Evolutionary conservation across 768 basidiomycete species (phyloP).

Genomic region (Bullera alba): DNA sequence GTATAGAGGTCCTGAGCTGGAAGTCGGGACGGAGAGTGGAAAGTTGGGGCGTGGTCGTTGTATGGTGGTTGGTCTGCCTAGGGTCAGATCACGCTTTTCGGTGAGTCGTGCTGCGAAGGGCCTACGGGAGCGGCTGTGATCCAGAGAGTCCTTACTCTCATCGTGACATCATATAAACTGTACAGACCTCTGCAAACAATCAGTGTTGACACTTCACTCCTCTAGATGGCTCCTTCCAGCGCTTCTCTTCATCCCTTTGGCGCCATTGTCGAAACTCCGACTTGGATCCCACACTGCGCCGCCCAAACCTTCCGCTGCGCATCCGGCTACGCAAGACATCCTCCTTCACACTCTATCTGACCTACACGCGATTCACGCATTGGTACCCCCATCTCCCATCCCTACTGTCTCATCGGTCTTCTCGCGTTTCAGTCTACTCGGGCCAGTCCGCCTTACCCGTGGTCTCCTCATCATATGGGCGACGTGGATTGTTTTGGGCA

Average conservation of each 20-base stretch:
- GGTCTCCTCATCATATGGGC: conserved; percentile 32
- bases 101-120: no score
- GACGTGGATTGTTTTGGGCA: conserved; percentile 30
- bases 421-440: conserved; percentile 25
- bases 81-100: conserved; percentile 53
- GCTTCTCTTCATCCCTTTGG: conserved; percentile 47
- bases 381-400: conserved; percentile 45
- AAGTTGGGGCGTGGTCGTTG: conserved; percentile 55
- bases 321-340: conserved; percentile 34
- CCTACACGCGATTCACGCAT: conserved; percentile 57
- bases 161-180: no score
- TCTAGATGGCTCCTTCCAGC: conserved; percentile 58
- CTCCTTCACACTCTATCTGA: conserved; percentile 54
- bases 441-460: conserved; percentile 16
- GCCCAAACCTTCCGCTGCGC: conserved; percentile 51
- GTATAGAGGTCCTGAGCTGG: conserved; percentile 38
- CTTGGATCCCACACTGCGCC: conserved; percentile 18
- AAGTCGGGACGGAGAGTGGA: conserved; percentile 31
- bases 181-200: no score
- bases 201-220: neutral
- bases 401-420: conserved; percentile 50
- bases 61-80: conserved; percentile 74
- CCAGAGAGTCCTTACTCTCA: no score
- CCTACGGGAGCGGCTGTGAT: no score
- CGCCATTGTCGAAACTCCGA: conserved; percentile 44